Conservation (phyloP, 345 rosid species). For the Hibiscus syriacus region DNA sequence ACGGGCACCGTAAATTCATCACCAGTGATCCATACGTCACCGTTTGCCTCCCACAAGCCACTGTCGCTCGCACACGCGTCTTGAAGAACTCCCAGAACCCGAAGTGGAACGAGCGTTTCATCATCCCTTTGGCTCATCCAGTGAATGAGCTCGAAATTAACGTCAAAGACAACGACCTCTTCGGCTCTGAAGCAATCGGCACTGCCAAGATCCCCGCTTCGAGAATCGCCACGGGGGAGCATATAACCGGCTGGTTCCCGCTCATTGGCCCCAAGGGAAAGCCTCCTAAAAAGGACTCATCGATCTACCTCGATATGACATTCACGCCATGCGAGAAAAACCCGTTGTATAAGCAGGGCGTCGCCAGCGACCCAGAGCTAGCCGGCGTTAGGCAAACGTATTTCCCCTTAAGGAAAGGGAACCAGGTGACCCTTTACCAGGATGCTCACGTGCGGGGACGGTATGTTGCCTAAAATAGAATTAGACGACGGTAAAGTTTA, state of each 20-base stretch:
- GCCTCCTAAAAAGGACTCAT: conserved; percentile 45
- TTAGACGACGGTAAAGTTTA: conserved; percentile 44
- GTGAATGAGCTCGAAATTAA: conserved; percentile 52
- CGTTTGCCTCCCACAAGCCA: conserved; percentile 78
- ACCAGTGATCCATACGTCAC: conserved; percentile 84
- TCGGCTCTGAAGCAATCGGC: conserved; percentile 76
- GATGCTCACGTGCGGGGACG: conserved; percentile 70
- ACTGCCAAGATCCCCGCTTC: conserved; percentile 41
- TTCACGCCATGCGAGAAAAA: conserved; percentile 67
- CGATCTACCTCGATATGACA: conserved; percentile 41
- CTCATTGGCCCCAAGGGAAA: conserved; percentile 38
- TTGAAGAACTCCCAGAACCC: conserved; percentile 63
- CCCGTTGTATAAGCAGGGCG: conserved; percentile 36
- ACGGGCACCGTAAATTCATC: conserved; percentile 37
- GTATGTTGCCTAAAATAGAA: conserved; percentile 35
- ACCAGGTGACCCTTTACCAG: conserved; percentile 62
- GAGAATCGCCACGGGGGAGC: conserved; percentile 31
- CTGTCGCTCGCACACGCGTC: conserved; percentile 77
- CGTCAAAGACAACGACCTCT: conserved; percentile 75
- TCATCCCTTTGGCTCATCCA: conserved; percentile 69
- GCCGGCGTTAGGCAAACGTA: conserved; percentile 57
- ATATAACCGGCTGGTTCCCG: conserved; percentile 45
- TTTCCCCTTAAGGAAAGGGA: conserved; percentile 76
- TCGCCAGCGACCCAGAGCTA: conserved; percentile 58
- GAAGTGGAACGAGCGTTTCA: conserved; percentile 61